Conservation (phyloP, 2,329 filamentous ascomycete species). For the Leptographium flavum region DNA sequence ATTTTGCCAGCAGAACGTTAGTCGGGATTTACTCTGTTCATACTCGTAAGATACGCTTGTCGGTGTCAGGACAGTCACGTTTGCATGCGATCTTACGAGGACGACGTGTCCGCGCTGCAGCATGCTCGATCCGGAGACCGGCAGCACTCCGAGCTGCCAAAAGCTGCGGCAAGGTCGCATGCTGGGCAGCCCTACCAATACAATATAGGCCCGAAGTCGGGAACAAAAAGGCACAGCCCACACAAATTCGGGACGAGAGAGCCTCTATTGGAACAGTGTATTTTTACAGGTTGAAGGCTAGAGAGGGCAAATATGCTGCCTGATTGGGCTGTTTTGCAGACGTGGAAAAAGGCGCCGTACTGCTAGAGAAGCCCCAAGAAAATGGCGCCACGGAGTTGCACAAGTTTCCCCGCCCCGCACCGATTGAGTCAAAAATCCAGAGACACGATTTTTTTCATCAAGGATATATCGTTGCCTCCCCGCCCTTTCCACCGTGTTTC, state of each 20-base stretch:
- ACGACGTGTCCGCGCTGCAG: too few species aligned
- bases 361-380: not conserved
- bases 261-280: too few species aligned
- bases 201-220: slow-evolving; percentile 1
- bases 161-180: not conserved
- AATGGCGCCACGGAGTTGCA: slow-evolving; percentile 7
- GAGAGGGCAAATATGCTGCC: too few species aligned
- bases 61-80: not conserved
- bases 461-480: slow-evolving; percentile 2
- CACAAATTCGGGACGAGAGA: slow-evolving; percentile 1
- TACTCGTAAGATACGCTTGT: not conserved
- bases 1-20: not conserved
- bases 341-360: too few species aligned
- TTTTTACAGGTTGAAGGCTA: too few species aligned
- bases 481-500: not conserved
- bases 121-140: too few species aligned
- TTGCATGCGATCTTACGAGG: too few species aligned
- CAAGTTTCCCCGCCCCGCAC: slow-evolving; percentile 11
- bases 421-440: not conserved
- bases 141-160: too few species aligned
- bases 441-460: slow-evolving; percentile 1
- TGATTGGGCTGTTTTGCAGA: too few species aligned
- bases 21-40: not conserved
- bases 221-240: not conserved
- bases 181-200: not conserved